phyloP scores from a whole-genome alignment of 495 filamentous ascomycete genomes.

The Hypomontagnella monticulosa region DNA sequence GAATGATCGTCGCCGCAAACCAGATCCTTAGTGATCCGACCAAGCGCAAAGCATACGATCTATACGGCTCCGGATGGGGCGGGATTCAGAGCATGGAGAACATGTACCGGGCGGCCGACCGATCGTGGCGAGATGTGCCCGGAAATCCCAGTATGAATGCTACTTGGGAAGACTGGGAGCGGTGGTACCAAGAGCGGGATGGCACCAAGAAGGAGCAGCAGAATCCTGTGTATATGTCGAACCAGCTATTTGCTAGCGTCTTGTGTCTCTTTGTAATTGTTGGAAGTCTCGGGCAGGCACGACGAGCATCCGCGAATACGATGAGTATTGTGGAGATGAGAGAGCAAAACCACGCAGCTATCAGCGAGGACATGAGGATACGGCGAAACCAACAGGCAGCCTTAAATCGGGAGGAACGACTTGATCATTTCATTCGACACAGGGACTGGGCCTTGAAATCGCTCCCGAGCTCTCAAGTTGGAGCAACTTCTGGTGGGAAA shows the following conservation, averaged over 20 bases:
- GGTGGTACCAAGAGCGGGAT: conserved; percentile 71
- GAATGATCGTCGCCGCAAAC: conserved; percentile 85
- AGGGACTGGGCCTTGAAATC: conserved; percentile 60
- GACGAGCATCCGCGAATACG: conserved; percentile 67
- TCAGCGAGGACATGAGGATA: conserved; percentile 67
- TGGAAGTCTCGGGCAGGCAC: conserved; percentile 73
- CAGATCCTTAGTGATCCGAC: conserved; percentile 85
- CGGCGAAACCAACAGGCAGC: conserved; percentile 62
- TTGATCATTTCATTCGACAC: conserved; percentile 76
- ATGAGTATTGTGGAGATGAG: conserved; percentile 67
- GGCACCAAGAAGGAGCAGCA: conserved; percentile 54
- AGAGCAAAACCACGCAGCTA: conserved; percentile 68
- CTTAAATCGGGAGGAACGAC: conserved; percentile 67
- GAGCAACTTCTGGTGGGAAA: conserved; percentile 18
- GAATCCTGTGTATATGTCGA: conserved; percentile 73
- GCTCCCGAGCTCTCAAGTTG: not conserved
- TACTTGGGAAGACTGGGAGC: conserved; percentile 99
- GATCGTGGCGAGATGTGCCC: conserved; percentile 59
- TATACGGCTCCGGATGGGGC: conserved; percentile 82
- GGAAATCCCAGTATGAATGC: conserved; percentile 79
- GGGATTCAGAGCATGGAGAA: conserved; percentile 52
- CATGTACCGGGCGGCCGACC: conserved; percentile 50
- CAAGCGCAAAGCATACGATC: conserved; percentile 83
- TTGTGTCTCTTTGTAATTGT: conserved; percentile 71
- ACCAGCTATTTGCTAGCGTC: conserved; percentile 75